These are phyloP conservation scores for Quercus variabilis DNA, from an alignment of 306 rosid genomes.

Conservation along the genomic window DNA sequence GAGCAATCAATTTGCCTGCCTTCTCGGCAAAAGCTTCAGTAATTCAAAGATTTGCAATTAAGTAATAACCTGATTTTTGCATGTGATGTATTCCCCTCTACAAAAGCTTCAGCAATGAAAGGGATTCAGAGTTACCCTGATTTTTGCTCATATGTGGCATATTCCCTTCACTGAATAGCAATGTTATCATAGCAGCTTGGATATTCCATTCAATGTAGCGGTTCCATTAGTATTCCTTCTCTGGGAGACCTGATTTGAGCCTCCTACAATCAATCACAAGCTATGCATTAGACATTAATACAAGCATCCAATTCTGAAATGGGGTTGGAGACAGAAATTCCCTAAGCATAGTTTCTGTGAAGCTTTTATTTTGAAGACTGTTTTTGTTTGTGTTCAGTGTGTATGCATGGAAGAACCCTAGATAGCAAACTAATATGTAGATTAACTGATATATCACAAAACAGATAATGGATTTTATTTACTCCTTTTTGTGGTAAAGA, in stretches of 20 bases:
- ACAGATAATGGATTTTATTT: background rate
- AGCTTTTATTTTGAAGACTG: background rate
- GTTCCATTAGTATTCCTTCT: background rate
- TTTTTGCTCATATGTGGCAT: background rate
- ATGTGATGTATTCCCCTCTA: background rate
- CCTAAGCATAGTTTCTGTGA: background rate
- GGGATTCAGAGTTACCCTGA: background rate
- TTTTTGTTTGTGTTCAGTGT: background rate
- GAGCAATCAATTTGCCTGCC: background rate
- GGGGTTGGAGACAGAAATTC: background rate
- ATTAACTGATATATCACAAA: background rate
- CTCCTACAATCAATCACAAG: background rate
- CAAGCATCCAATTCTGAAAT: background rate
- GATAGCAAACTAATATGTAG: background rate
- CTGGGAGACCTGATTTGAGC: background rate
- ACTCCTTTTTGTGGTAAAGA: background rate
- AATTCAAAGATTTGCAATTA: background rate
- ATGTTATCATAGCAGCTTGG: background rate
- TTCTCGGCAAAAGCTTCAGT: background rate
- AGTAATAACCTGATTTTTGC: background rate
- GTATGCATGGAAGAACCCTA: background rate
- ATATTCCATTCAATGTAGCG: background rate
- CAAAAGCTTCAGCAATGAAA: background rate
- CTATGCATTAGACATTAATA: background rate
- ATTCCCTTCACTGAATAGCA: background rate